Evolutionary conservation across 164 flowering plant genomes (phyloP), one percentile per base, ranked within the genome.

Genomic region (Nymphaea thermarum): DNA sequence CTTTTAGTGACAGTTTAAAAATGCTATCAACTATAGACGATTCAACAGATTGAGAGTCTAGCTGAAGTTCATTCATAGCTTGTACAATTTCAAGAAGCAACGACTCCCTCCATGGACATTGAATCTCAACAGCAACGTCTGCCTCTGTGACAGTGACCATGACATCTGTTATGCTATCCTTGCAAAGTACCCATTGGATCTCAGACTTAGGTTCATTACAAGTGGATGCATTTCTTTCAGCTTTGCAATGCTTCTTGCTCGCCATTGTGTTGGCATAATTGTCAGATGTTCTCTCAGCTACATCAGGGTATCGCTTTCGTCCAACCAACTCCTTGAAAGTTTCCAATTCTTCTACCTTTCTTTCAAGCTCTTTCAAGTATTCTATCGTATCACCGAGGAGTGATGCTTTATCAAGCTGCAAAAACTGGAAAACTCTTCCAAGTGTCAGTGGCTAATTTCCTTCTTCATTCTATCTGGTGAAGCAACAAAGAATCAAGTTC

Each of bases 341-440:
- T 61, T 76, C 88, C 66, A 90, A 71, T 75, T 90, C 92, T 73
- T 85, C 87, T 0, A 90, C 89, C 75, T 83, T 86, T 68, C 83
- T 87, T 80, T 90, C 92, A 5, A 93, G 91, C 73, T 81, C 80
- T 73, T 82, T 85, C 69, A 93, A 71, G 79, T 90, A 86, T 63
- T 81, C 83, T 45, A 90, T 91, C 1, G 91, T 86, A 70, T 86
- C 83, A 42, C 74, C 70, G 2, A 87, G 96, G 65, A 90, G 69
- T 12, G 96, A 84, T 61, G 79, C 81, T 71, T 86, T 82, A 69
- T 90, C 96, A 62, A 78, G 77, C 97, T 90, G 83, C 80, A 80
- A 71, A 76, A 61, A 25, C 66, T 60, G 47, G 4, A 63, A n/a
- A 69, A 41, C 10, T 10, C 10, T 10, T 8, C 10, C 60, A 8